A percentile compares a stretch with the other conserved stretches of the same genome.
These are phyloP conservation scores for Gastrolobium bilobum DNA, from an alignment of 306 rosid genomes.

Conservation along the genomic window DNA sequence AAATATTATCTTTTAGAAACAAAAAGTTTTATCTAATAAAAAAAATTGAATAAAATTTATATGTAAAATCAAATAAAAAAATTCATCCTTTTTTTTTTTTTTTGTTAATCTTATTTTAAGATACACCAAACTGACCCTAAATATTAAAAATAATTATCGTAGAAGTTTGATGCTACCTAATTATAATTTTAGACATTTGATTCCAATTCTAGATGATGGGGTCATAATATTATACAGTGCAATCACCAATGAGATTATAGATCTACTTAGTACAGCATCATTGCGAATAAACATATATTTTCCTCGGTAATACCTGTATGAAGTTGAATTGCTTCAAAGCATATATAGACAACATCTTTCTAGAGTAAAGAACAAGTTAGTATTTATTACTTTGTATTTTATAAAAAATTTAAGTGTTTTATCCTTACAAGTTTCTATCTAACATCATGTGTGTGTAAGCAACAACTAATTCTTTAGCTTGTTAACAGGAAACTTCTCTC, in stretches of 20 bases:
- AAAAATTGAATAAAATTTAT: too few species aligned
- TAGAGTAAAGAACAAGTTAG: not conserved
- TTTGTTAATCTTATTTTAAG: too few species aligned
- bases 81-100: too few species aligned
- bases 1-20: too few species aligned
- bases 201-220: not conserved
- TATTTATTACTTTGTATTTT: not conserved
- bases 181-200: too few species aligned
- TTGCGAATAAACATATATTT: not conserved
- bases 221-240: not conserved
- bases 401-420: slow-evolving; percentile 4
- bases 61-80: too few species aligned
- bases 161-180: too few species aligned
- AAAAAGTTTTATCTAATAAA: too few species aligned
- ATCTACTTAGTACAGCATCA: not conserved
- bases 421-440: slow-evolving; percentile 51
- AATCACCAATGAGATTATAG: not conserved
- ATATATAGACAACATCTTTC: slow-evolving; percentile 2
- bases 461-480: slow-evolving; percentile 33
- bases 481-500: slow-evolving; percentile 46
- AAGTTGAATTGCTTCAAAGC: slow-evolving; percentile 38
- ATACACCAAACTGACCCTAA: too few species aligned
- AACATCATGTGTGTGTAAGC: slow-evolving; percentile 34
- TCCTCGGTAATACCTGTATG: not conserved
- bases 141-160: too few species aligned